Conservation (phyloP, 139 green algal species). For the Haematococcus lacustris region DNA sequence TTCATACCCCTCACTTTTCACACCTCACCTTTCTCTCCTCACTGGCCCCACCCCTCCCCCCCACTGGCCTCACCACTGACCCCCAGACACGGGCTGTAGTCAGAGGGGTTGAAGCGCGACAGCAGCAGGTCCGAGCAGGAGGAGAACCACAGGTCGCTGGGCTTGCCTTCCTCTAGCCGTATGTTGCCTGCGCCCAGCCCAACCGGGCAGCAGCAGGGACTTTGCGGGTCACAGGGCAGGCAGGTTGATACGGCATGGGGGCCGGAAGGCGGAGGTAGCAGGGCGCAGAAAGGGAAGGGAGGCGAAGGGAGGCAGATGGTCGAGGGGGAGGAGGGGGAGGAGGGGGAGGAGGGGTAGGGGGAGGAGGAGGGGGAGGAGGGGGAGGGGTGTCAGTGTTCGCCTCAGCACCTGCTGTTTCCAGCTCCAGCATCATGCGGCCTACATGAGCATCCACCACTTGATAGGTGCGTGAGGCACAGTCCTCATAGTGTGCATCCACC, state of each 20-base stretch:
- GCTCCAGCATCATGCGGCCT: conserved; percentile 56
- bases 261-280: not conserved
- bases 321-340: no score
- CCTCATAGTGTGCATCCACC: conserved; percentile 11
- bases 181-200: conserved; percentile 54
- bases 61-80: conserved; percentile 3
- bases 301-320: no score
- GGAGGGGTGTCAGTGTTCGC: no score
- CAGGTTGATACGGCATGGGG: not conserved
- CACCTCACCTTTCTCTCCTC: not conserved
- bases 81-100: conserved; percentile 21
- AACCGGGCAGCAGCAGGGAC: not conserved
- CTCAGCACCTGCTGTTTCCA: conserved; percentile 39
- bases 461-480: conserved; percentile 12
- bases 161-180: conserved; percentile 60
- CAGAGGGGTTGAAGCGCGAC: conserved; percentile 24
- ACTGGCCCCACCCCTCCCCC: not conserved
- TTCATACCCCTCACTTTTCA: not conserved
- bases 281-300: no score
- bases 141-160: conserved; percentile 50
- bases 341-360: no score
- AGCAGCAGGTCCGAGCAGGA: conserved; percentile 45
- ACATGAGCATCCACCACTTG: conserved; percentile 29
- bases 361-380: no score
- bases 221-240: not conserved